A percentile compares a stretch with the other conserved stretches of the same genome.
phyloP scores from a whole-genome alignment of 139 green algal species.

The Gonium pectorale region DNA sequence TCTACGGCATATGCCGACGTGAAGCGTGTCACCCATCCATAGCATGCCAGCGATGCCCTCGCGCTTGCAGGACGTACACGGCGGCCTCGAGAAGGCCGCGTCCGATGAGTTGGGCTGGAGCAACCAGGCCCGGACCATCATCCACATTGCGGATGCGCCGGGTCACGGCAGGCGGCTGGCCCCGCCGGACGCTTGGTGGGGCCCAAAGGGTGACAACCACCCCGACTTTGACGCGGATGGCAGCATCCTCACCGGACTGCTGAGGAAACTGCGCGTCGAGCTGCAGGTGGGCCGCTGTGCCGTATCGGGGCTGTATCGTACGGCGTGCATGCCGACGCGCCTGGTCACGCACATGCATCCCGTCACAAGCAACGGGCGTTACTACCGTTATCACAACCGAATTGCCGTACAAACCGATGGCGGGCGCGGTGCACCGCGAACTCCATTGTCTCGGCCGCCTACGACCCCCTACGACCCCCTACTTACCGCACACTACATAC shows the following conservation, averaged over 20 bases:
- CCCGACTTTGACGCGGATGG: neutral
- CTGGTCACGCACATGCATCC: no score
- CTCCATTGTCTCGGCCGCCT: no score
- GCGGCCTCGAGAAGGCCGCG: neutral
- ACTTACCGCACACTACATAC: no score
- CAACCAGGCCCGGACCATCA: neutral
- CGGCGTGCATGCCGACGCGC: no score
- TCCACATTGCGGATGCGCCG: neutral
- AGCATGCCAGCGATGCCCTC: neutral
- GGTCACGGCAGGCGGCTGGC: neutral
- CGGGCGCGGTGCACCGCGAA: no score
- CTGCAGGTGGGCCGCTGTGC: neutral
- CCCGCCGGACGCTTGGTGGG: neutral
- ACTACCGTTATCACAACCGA: no score
- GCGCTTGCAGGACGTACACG: neutral
- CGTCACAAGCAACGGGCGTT: no score
- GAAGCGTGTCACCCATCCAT: no score
- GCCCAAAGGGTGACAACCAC: neutral
- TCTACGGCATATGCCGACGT: no score
- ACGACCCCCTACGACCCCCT: no score
- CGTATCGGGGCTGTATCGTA: no score
- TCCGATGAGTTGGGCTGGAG: neutral
- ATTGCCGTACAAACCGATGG: no score
- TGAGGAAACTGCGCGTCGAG: neutral
- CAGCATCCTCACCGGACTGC: neutral